These are phyloP conservation scores for Thelonectria olida DNA, from an alignment of 2,329 filamentous ascomycete species.

Conservation along the genomic window DNA sequence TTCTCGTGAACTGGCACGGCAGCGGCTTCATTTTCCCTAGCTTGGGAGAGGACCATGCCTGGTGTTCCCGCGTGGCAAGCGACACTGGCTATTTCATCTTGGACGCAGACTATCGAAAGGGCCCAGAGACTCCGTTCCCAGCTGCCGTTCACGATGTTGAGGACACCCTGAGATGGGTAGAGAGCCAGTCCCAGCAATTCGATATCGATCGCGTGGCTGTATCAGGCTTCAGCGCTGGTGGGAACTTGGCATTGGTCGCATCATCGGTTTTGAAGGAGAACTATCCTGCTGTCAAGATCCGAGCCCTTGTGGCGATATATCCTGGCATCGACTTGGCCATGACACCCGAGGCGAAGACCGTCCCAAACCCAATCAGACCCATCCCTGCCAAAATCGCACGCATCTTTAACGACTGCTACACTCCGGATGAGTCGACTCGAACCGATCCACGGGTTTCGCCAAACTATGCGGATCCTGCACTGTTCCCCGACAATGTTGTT, in stretches of 20 bases:
- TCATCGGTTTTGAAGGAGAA: background rate
- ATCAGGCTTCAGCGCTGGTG: conserved; percentile 57
- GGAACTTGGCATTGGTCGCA: conserved; percentile 19
- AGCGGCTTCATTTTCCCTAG: conserved; percentile 44
- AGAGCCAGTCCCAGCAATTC: conserved; percentile 36
- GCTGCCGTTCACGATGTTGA: conserved; percentile 42
- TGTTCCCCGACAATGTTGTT: background rate
- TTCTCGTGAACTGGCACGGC: conserved; percentile 47
- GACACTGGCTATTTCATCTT: conserved; percentile 37
- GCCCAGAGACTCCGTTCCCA: conserved; percentile 51
- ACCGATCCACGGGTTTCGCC: background rate
- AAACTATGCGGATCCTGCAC: background rate
- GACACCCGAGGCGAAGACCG: background rate
- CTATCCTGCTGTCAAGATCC: background rate
- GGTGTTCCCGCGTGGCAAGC: conserved; percentile 44
- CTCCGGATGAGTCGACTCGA: background rate
- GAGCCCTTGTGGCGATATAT: background rate
- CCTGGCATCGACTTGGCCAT: background rate
- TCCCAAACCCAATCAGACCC: background rate
- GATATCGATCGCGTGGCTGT: conserved; percentile 49
- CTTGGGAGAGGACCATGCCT: conserved; percentile 48
- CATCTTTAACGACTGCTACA: background rate
- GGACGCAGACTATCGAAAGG: conserved; percentile 50
- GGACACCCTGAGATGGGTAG: conserved; percentile 46
- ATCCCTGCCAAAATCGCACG: background rate